Conservation (phyloP, 2,329 filamentous ascomycete species). For the Raffaelea albimanens region DNA sequence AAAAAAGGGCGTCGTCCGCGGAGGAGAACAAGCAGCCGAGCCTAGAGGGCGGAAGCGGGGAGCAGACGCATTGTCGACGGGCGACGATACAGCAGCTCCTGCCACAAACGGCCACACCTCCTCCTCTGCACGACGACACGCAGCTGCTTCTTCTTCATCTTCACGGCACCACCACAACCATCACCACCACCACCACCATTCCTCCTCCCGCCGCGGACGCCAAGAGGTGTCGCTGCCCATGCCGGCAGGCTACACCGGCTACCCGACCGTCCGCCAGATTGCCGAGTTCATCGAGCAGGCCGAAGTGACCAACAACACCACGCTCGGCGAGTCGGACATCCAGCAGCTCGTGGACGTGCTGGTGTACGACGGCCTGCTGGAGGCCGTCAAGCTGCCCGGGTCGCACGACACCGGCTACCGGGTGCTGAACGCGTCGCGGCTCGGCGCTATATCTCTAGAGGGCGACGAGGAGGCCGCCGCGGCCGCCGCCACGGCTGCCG, state of each 20-base stretch:
- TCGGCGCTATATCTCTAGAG: constrained; percentile 22
- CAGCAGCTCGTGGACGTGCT: constrained; percentile 81
- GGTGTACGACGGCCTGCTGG: constrained; percentile 76
- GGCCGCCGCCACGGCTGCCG: constrained; percentile 6
- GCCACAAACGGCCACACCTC: too few relatives aligned
- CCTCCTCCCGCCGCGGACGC: constrained; percentile 16
- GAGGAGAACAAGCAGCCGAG: not conserved
- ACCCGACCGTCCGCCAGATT: constrained; percentile 73
- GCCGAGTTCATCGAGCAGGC: constrained; percentile 62
- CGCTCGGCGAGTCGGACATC: constrained; percentile 64
- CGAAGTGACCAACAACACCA: constrained; percentile 63
- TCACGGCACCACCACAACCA: too few relatives aligned
- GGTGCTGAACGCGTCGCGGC: constrained; percentile 38
- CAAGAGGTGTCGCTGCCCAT: constrained; percentile 37
- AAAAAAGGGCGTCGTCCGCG: constrained; percentile 36
- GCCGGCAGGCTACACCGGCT: constrained; percentile 61
- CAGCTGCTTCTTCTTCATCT: too few relatives aligned
- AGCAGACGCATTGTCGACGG: constrained; percentile 34
- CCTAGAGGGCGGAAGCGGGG: constrained; percentile 36
- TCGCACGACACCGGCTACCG: constrained; percentile 40
- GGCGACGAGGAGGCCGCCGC: constrained; percentile 10
- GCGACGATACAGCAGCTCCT: constrained; percentile 10
- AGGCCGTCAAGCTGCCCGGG: constrained; percentile 42
- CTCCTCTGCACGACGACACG: too few relatives aligned
- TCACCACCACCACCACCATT: constrained; percentile 9